phyloP scores from a whole-genome alignment of 2,329 filamentous ascomycete species.

The Bipolaris gigantea region DNA sequence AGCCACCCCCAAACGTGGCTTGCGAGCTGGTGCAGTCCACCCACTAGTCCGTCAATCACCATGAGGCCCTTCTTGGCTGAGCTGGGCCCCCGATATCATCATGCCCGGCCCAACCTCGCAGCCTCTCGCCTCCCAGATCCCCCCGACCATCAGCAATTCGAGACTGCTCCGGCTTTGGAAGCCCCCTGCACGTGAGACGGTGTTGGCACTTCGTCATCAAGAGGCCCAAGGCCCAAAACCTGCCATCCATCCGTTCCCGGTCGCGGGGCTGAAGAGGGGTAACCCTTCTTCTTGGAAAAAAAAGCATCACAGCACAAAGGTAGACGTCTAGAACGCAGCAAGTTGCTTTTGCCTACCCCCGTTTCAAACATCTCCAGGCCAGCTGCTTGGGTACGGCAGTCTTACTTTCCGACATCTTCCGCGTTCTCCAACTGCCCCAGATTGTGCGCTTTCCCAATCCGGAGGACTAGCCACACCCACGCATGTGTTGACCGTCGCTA shows the following conservation, averaged over 20 bases:
- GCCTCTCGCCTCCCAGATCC: neutral
- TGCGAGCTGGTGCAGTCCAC: neutral
- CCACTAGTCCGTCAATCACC: neutral
- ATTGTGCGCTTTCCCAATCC: constrained; percentile 16
- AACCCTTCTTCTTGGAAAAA: neutral
- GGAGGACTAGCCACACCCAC: constrained; percentile 13
- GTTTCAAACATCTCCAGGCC: constrained; percentile 1
- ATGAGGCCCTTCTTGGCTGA: constrained; percentile 5
- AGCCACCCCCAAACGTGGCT: constrained; percentile 1
- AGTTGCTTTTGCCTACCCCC: neutral
- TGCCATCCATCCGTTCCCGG: constrained; percentile 6
- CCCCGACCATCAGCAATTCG: constrained; percentile 1
- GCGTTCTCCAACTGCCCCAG: constrained; percentile 7
- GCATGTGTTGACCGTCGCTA: neutral
- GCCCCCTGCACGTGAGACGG: constrained; percentile 3
- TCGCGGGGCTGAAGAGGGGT: constrained; percentile 16
- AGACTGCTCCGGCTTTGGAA: neutral
- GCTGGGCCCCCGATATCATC: neutral
- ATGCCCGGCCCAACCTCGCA: constrained; percentile 8
- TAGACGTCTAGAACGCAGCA: neutral
- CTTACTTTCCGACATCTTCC: constrained; percentile 7
- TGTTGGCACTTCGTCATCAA: constrained; percentile 10
- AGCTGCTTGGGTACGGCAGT: neutral
- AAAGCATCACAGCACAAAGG: neutral
- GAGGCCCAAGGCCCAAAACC: constrained; percentile 1